phyloP scores from a whole-genome alignment of 2,329 filamentous ascomycete species.

The Didymella glomerata region DNA sequence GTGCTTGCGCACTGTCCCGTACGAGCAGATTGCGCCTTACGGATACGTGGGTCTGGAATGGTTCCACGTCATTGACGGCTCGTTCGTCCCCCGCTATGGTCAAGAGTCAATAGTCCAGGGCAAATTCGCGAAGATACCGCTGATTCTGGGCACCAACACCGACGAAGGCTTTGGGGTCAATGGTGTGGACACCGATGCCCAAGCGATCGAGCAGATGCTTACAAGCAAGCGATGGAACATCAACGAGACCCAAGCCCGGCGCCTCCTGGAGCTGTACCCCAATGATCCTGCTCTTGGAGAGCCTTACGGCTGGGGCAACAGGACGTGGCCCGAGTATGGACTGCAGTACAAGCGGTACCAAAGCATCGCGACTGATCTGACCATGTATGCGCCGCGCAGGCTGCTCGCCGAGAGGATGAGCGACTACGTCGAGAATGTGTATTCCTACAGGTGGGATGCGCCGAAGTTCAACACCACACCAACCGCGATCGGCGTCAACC shows the following conservation, averaged over 20 bases:
- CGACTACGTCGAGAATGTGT: slow-evolving; percentile 31
- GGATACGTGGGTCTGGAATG: slow-evolving; percentile 42
- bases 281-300: slow-evolving; percentile 56
- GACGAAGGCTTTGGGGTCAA: slow-evolving; percentile 70
- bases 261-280: slow-evolving; percentile 40
- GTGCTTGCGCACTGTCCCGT: slow-evolving; percentile 40
- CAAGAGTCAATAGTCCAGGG: slow-evolving; percentile 54
- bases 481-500: slow-evolving; percentile 37
- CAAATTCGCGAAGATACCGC: slow-evolving; percentile 68
- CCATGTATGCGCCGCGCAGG: slow-evolving; percentile 41
- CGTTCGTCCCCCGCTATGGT: slow-evolving; percentile 35
- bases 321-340: slow-evolving; percentile 42
- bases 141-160: slow-evolving; percentile 69
- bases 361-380: slow-evolving; percentile 41
- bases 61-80: slow-evolving; percentile 44
- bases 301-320: slow-evolving; percentile 50
- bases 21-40: slow-evolving; percentile 38
- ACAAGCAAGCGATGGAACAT: slow-evolving; percentile 46
- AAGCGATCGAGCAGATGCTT: slow-evolving; percentile 40
- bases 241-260: slow-evolving; percentile 30
- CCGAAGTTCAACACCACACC: slow-evolving; percentile 44
- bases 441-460: slow-evolving; percentile 44
- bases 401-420: slow-evolving; percentile 38
- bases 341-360: slow-evolving; percentile 41
- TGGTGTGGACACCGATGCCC: slow-evolving; percentile 55